A percentile compares a stretch with the other conserved stretches of the same genome.
Conservation (phyloP, 2,329 filamentous ascomycete species). For the Colletotrichum tabaci region DNA sequence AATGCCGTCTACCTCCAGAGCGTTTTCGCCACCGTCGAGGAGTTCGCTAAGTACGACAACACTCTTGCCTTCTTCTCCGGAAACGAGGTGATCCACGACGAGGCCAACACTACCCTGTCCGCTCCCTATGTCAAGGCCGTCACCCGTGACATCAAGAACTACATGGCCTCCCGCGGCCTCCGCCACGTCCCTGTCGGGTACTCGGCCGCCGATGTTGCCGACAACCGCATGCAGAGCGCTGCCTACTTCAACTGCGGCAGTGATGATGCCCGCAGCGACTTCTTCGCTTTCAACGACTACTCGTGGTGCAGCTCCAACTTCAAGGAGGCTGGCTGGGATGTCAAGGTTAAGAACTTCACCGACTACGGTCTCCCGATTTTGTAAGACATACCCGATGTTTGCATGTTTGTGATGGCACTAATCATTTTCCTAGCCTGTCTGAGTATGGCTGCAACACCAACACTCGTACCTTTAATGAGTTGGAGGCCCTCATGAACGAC, state of each 20-base stretch:
- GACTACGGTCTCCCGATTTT: constrained; percentile 92
- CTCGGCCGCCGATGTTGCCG: constrained; percentile 83
- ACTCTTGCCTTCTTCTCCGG: constrained; percentile 89
- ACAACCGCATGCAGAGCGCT: constrained; percentile 89
- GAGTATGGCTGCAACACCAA: constrained; percentile 93
- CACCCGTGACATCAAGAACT: constrained; percentile 83
- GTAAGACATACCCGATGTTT: constrained; percentile 54
- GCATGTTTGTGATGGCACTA: constrained; percentile 37
- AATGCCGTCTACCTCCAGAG: constrained; percentile 87
- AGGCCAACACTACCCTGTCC: constrained; percentile 72
- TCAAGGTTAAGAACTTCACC: constrained; percentile 90
- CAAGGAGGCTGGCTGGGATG: constrained; percentile 82
- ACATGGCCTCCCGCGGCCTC: constrained; percentile 73
- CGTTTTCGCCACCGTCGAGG: constrained; percentile 90
- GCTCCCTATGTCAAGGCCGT: constrained; percentile 85
- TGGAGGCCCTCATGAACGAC: constrained; percentile 82
- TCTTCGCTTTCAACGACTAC: constrained; percentile 93
- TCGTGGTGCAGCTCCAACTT: constrained; percentile 86
- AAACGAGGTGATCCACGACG: constrained; percentile 84
- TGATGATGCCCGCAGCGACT: constrained; percentile 87
- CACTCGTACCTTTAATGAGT: constrained; percentile 85
- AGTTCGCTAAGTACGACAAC: constrained; percentile 87
- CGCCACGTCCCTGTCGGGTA: constrained; percentile 83
- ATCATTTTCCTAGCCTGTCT: constrained; percentile 71
- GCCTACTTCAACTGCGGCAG: constrained; percentile 94